Evolutionary conservation across 2,329 filamentous ascomycete genomes (phyloP).

Genomic region (Penicillium sp.): DNA sequence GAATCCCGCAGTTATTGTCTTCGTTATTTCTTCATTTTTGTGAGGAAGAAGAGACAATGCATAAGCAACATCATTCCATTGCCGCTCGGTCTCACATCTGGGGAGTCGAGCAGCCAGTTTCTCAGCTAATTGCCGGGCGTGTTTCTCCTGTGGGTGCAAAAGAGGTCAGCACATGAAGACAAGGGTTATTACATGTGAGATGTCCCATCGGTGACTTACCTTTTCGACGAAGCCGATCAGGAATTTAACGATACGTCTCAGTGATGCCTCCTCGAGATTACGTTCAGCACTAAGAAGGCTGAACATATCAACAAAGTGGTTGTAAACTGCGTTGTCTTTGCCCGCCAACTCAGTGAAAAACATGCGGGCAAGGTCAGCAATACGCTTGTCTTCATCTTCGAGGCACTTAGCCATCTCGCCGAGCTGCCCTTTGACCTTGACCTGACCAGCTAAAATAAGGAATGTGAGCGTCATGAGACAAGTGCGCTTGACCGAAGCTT

Average conservation of each 20-base stretch:
- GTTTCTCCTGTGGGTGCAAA: constrained; percentile 98
- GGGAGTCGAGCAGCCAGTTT: constrained; percentile 80
- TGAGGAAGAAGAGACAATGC: constrained; percentile 81
- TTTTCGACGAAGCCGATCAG: constrained; percentile 94
- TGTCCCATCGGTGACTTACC: too few relatives aligned
- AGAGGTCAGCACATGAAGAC: not conserved
- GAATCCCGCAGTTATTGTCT: constrained; percentile 38
- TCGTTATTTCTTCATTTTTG: constrained; percentile 42
- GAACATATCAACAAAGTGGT: constrained; percentile 99
- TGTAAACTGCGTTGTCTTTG: constrained; percentile 98
- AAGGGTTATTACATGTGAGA: too few relatives aligned
- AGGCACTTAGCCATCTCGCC: constrained; percentile 99
- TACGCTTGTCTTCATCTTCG: constrained; percentile 88
- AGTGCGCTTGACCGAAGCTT: constrained; percentile 86
- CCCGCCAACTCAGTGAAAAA: constrained; percentile 97
- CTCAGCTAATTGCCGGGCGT: constrained; percentile 83
- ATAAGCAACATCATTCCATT: constrained; percentile 97
- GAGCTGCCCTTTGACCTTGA: constrained; percentile 97
- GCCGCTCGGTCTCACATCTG: constrained; percentile 80
- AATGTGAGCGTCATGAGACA: constrained; percentile 98
- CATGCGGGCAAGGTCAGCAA: constrained; percentile 89
- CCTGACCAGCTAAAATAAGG: constrained; percentile 89
- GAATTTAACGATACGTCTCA: constrained; percentile 83
- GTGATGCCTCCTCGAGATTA: constrained; percentile 70
- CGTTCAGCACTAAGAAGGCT: constrained; percentile 76